These are phyloP conservation scores for Cercospora janseana DNA, from an alignment of 2,329 filamentous ascomycete species.

Conservation along the genomic window DNA sequence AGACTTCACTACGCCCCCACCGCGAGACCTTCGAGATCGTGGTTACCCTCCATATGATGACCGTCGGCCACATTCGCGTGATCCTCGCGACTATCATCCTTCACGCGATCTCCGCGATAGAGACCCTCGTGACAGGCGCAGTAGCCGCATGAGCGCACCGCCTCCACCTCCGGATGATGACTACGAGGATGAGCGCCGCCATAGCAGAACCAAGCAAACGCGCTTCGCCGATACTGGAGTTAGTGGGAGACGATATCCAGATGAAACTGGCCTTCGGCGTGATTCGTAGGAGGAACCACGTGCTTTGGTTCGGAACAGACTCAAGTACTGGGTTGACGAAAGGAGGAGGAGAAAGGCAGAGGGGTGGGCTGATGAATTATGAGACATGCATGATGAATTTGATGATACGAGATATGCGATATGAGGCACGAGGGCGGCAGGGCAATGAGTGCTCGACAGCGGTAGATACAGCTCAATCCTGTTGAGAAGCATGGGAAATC, in stretches of 20 bases:
- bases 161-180: slow-evolving; percentile 13
- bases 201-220: slow-evolving; percentile 17
- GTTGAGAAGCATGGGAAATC: too few species aligned
- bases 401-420: background rate
- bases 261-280: slow-evolving; percentile 14
- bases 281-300: slow-evolving; percentile 12
- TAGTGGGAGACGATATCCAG: slow-evolving; percentile 17
- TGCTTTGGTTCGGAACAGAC: slow-evolving; percentile 8
- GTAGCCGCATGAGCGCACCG: slow-evolving; percentile 8
- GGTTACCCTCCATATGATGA: slow-evolving; percentile 11
- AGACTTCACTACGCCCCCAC: slow-evolving; percentile 9
- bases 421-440: too few species aligned
- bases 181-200: slow-evolving; percentile 15
- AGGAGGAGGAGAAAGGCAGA: slow-evolving; percentile 3
- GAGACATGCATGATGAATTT: background rate
- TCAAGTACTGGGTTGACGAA: slow-evolving; percentile 7
- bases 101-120: slow-evolving; percentile 9
- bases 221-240: slow-evolving; percentile 20
- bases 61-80: slow-evolving; percentile 9
- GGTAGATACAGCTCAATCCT: too few species aligned
- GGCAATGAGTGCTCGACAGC: too few species aligned
- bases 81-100: slow-evolving; percentile 11
- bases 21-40: slow-evolving; percentile 11
- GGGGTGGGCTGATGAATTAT: background rate
- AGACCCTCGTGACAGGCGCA: slow-evolving; percentile 14